phyloP scores from a whole-genome alignment of 768 basidiomycete species.

The Antrodiella citrinella region DNA sequence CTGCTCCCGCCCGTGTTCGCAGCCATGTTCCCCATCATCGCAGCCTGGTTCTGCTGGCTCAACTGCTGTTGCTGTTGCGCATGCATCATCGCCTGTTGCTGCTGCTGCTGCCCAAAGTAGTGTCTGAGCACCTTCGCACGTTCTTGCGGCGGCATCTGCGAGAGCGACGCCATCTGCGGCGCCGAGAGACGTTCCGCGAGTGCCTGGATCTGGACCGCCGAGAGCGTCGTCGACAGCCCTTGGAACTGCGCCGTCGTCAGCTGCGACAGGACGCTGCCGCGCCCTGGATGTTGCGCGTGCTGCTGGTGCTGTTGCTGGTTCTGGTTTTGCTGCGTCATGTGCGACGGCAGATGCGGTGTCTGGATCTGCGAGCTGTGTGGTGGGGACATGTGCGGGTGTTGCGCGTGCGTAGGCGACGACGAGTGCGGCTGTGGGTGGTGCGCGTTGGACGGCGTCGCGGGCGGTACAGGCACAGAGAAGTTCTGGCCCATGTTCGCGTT shows the following conservation, averaged over 20 bases:
- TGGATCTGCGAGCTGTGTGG: slow-evolving; percentile 16
- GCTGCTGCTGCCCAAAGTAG: neutral
- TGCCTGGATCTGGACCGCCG: too few relatives aligned
- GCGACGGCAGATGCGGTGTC: slow-evolving; percentile 10
- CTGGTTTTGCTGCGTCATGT: too few relatives aligned
- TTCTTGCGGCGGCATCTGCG: slow-evolving; percentile 6
- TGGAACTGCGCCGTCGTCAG: too few relatives aligned
- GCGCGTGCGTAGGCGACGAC: slow-evolving; percentile 15
- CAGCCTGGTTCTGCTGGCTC: slow-evolving; percentile 4
- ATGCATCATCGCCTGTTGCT: neutral
- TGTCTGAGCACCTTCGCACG: slow-evolving; percentile 1
- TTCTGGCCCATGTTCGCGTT: neutral
- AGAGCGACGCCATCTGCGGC: slow-evolving; percentile 1
- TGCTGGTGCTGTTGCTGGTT: too few relatives aligned
- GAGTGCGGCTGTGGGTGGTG: neutral
- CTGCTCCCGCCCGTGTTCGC: neutral
- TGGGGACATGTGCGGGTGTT: slow-evolving; percentile 4
- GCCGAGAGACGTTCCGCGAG: slow-evolving; percentile 2
- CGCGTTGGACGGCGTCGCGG: neutral
- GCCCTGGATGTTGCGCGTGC: too few relatives aligned
- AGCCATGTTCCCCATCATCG: slow-evolving; percentile 3
- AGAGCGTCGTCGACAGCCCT: too few relatives aligned
- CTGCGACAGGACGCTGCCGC: too few relatives aligned
- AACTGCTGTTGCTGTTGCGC: slow-evolving; percentile 1
- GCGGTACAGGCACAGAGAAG: neutral